Conservation (phyloP, 352 stramenopile genomes). For the Phytophthora ramorum region DNA sequence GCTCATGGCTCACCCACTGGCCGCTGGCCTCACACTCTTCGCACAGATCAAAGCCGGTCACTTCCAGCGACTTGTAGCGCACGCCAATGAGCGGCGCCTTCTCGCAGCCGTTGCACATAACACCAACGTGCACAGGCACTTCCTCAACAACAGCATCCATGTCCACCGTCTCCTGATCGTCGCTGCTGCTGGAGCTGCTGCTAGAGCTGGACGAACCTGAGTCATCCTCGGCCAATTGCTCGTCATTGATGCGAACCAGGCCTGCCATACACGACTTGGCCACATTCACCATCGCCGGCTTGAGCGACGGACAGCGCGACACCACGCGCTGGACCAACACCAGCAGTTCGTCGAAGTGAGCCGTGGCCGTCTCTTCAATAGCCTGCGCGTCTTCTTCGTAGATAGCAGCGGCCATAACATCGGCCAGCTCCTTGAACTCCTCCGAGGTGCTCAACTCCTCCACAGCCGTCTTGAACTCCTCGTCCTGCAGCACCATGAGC, state of each 20-base stretch:
- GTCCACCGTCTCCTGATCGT: slow-evolving; percentile 15
- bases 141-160: slow-evolving; percentile 21
- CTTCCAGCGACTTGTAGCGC: slow-evolving; percentile 85
- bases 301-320: slow-evolving; percentile 48
- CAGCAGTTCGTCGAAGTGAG: slow-evolving; percentile 45
- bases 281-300: slow-evolving; percentile 48
- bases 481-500: slow-evolving; percentile 45
- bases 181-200: slow-evolving; percentile 19
- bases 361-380: slow-evolving; percentile 43
- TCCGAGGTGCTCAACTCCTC: slow-evolving; percentile 42
- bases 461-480: slow-evolving; percentile 38
- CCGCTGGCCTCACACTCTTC: slow-evolving; percentile 67
- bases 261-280: slow-evolving; percentile 48
- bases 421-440: slow-evolving; percentile 47
- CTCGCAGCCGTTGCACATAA: slow-evolving; percentile 67
- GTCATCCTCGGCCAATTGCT: slow-evolving; percentile 30
- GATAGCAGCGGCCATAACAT: slow-evolving; percentile 39
- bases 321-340: slow-evolving; percentile 52
- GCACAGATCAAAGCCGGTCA: slow-evolving; percentile 83
- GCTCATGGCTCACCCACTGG: slow-evolving; percentile 53
- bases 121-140: slow-evolving; percentile 38
- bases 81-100: slow-evolving; percentile 61
- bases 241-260: slow-evolving; percentile 46
- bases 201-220: slow-evolving; percentile 38
- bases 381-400: slow-evolving; percentile 38